Base-by-base conservation (phyloP, 1,284 basidiomycete species). In the Phlebopus sp. region DNA sequence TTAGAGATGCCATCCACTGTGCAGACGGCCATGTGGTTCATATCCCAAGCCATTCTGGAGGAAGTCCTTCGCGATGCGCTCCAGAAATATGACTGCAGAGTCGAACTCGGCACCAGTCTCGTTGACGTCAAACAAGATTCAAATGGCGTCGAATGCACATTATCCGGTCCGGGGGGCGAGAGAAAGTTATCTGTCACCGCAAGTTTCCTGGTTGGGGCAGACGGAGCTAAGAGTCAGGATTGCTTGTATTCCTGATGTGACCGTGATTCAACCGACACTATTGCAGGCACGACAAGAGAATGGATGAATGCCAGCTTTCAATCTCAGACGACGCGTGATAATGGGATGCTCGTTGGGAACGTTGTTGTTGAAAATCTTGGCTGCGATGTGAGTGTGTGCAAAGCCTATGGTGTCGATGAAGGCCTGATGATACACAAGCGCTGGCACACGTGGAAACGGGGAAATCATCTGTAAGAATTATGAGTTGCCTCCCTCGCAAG, bases 201-300 rank as follows among this genome's bases (percentile, higher is more conserved):
- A n/a, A 27, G 38, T n/a, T 70, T 59, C 39, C 44, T 74, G 0
- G 50, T 73, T 11, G 71, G 70, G 1, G 58, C 69, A 1, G 71
- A 74, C 51, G 72, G 72, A 7, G 70, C 63, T 7, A 59, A 56
- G 36, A 9, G 38, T 40, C 10, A 27, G 38, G n/a, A 15, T 27
- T 14, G 15, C n/a, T 15, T 4, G 14, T 40, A 8, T 14, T 25
- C 23, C 19, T 23, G 4, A 9, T 25, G n/a, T n/a, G 38, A 19
- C 11, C 38, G 29, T n/a, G 38, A 15, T 23, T 40, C 8, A 27
- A 38, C 37, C 5, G n/a, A 27, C 14, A 5, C 7, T 35, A 30
- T 40, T 39, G 11, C 41, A 40, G 35, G 43, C 19, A 8, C 9
- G 8, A 37, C 34, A 13, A 32, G 43, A 13, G 35, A 37, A 17